Base-by-base conservation (phyloP, 306 rosid species). In the Prunus armeniaca region DNA sequence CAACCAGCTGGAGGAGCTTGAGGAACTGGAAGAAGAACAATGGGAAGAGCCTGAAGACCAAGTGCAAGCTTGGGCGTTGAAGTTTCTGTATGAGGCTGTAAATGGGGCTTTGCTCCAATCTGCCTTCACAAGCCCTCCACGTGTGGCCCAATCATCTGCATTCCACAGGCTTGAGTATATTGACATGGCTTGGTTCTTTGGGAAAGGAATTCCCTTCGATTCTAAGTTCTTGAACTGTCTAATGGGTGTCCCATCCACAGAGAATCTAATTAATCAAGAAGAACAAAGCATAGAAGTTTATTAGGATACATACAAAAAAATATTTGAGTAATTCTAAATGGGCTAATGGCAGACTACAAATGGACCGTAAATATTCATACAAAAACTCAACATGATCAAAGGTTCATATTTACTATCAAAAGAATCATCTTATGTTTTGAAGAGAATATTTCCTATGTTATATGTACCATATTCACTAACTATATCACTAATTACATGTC, bases 91-190 rank as follows among this genome's bases (percentile, higher is more conserved):
- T 4, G 91, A 83, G 41, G 93, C 93, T 3, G 87, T 89, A 82
- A 89, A 89, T n/a, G 91, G 93, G 11, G 93, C 87, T 76, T 85
- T 63, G 71, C 75, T 74, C 93, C 93, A 89, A 82, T 89, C 93
- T 0, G 89, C 85, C 64, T 85, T 87, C 71, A 85, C 91, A 7
- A 77, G 78, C 12, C 93, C 93, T 12, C 93, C 93, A 15, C 89
- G 85, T 65, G 93, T 89, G 27, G 89, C 93, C 93, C 91, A 89
- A 52, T 87, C 76, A 24, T 87, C 89, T 0, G 90, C 92, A 14
- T 90, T 63, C 90, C 90, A 89, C 0, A 89, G 85, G 66, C 90
- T 89, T 7, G 90, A 86, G 72, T 76, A 82, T 84, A 89, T 28
- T 79, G 80, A 64, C 95, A 87, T 88, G 12, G 92, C 82, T 77